A percentile compares a stretch with the other conserved stretches of the same genome.
Conservation (phyloP, 257 asterid genomes). For the Thymus mandschuricus region DNA sequence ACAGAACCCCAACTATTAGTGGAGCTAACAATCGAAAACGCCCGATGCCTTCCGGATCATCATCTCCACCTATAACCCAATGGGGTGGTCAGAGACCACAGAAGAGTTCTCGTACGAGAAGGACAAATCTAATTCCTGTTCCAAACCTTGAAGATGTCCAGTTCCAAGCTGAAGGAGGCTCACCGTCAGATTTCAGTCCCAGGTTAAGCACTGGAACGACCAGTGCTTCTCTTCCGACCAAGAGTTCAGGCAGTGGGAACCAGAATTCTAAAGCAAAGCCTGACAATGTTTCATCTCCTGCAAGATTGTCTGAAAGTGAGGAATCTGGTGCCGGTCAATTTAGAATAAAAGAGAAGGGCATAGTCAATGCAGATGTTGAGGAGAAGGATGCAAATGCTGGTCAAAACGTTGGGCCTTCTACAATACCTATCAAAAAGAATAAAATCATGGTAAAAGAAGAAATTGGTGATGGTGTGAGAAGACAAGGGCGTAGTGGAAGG, state of each 20-base stretch:
- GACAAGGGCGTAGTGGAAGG: constrained; percentile 92
- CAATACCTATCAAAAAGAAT: constrained; percentile 58
- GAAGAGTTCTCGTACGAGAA: constrained; percentile 80
- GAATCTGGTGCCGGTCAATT: constrained; percentile 80
- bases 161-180: constrained; percentile 70
- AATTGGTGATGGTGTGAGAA: constrained; percentile 68
- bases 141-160: constrained; percentile 73
- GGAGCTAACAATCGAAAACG: constrained; percentile 82
- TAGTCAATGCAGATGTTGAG: constrained; percentile 52
- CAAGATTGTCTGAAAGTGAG: constrained; percentile 81
- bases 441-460: constrained; percentile 68
- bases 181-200: constrained; percentile 81
- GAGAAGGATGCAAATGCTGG: constrained; percentile 54
- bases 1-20: constrained; percentile 54
- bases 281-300: constrained; percentile 69
- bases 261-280: constrained; percentile 55
- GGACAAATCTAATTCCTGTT: constrained; percentile 83
- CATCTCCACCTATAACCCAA: constrained; percentile 89
- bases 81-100: constrained; percentile 96
- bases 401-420: constrained; percentile 53
- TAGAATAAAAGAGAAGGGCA: constrained; percentile 63
- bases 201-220: constrained; percentile 55
- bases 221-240: constrained; percentile 56
- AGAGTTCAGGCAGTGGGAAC: constrained; percentile 53
- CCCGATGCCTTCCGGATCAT: constrained; percentile 67